Evolutionary conservation across 345 rosid genomes (phyloP).

Genomic region (Populus euphratica): DNA sequence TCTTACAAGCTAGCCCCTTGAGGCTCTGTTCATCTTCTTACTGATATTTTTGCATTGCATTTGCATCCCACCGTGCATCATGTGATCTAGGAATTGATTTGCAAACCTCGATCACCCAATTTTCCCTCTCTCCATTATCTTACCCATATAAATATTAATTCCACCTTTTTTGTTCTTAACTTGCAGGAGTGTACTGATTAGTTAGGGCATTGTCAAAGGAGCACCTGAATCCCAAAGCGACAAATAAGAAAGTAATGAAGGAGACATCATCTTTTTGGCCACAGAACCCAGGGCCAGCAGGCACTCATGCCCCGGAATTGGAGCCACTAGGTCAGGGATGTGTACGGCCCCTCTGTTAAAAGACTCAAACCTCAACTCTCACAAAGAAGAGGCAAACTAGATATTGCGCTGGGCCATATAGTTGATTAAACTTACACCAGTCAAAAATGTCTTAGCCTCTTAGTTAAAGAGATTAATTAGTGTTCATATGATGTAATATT

Average conservation of each 20-base stretch:
- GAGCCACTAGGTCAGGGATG: background rate
- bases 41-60: too few relatives aligned
- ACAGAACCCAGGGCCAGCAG: background rate
- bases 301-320: background rate
- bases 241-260: background rate
- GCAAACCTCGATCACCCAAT: too few relatives aligned
- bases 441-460: slow-evolving; percentile 21
- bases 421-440: slow-evolving; percentile 9
- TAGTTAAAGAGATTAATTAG: slow-evolving; percentile 2
- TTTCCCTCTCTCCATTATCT: background rate
- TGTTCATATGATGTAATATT: slow-evolving; percentile 15
- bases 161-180: background rate
- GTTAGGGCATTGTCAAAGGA: background rate
- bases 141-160: background rate
- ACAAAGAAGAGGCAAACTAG: slow-evolving; percentile 28
- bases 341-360: background rate
- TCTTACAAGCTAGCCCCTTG: too few relatives aligned
- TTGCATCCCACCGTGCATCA: too few relatives aligned
- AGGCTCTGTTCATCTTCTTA: too few relatives aligned
- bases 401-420: slow-evolving; percentile 36
- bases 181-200: background rate
- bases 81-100: too few relatives aligned
- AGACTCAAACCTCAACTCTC: slow-evolving; percentile 22
- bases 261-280: background rate
- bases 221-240: slow-evolving; percentile 1